Percentiles rank a stretch among this genome's conserved stretches.
Conservation (phyloP, 306 rosid species). For the Ammopiptanthus mongolicus region DNA sequence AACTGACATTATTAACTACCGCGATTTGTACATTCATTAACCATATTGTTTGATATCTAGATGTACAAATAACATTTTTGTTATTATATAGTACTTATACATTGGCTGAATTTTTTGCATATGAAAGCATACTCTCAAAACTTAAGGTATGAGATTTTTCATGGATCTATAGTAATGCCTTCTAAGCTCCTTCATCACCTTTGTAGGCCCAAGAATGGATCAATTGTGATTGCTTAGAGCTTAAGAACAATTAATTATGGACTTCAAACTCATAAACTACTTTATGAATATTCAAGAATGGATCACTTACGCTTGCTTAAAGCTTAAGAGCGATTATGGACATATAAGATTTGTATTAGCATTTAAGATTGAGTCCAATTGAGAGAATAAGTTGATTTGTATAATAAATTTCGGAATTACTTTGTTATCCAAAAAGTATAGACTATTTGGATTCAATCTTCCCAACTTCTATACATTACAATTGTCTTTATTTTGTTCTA, state of each 20-base stretch:
- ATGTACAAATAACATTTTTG: too few relatives aligned
- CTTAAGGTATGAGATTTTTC: neutral
- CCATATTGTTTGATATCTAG: too few relatives aligned
- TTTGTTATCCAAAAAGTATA: too few relatives aligned
- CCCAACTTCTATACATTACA: too few relatives aligned
- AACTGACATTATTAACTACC: too few relatives aligned
- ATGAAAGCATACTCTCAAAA: neutral
- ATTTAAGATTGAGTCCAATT: too few relatives aligned
- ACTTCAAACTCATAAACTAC: neutral
- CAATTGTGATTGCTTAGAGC: neutral
- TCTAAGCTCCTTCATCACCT: neutral
- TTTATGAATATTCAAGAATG: neutral
- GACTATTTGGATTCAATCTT: too few relatives aligned
- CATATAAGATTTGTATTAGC: neutral
- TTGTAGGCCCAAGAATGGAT: neutral
- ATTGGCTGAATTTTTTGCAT: neutral
- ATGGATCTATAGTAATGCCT: neutral
- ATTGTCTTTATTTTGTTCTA: too few relatives aligned
- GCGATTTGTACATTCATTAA: too few relatives aligned
- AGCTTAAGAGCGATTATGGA: constrained; percentile 3
- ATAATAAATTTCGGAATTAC: too few relatives aligned
- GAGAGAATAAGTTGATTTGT: too few relatives aligned
- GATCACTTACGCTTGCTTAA: neutral
- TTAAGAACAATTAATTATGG: too few relatives aligned
- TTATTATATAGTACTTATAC: neutral